phyloP scores from a whole-genome alignment of 164 flowering plant species.

The Chloranthus sessilifolius region DNA sequence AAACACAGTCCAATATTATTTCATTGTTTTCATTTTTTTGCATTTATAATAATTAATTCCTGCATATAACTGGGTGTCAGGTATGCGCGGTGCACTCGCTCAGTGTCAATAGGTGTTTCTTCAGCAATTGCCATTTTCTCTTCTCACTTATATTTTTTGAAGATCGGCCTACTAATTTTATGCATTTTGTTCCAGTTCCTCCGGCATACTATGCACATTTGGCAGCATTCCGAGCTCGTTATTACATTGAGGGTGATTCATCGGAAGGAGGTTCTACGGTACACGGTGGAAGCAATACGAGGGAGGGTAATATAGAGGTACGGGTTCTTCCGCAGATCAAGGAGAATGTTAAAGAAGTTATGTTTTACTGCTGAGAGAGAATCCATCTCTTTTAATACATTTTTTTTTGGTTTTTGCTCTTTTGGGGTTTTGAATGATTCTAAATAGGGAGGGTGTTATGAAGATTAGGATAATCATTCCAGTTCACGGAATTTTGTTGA shows the following conservation, averaged over 20 bases:
- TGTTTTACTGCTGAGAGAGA: slow-evolving; percentile 13
- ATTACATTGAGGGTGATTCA: slow-evolving; percentile 7
- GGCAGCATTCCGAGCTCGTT: slow-evolving; percentile 17
- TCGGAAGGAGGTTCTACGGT: slow-evolving; percentile 4
- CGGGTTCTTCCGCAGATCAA: slow-evolving; percentile 6
- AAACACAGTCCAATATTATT: background rate
- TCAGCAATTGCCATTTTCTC: background rate
- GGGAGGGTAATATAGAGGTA: background rate
- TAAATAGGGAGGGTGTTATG: too few species aligned
- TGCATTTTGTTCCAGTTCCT: slow-evolving; percentile 9
- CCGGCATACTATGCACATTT: slow-evolving; percentile 19
- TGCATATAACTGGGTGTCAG: too few species aligned
- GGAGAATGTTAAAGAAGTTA: slow-evolving; percentile 5
- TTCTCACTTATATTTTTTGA: background rate
- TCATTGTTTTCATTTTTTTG: background rate
- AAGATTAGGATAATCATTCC: too few species aligned
- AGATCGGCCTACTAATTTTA: background rate
- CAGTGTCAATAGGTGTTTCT: slow-evolving; percentile 6
- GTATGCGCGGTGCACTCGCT: slow-evolving; percentile 5
- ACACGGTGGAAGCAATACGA: background rate
- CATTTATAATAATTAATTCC: background rate
- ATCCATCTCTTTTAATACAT: too few species aligned
- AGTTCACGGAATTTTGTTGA: too few species aligned
- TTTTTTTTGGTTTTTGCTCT: too few species aligned
- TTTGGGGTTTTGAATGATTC: too few species aligned